These are phyloP conservation scores for Davidsoniella eucalypti DNA, from an alignment of 2,329 filamentous ascomycete genomes.

Conservation along the genomic window DNA sequence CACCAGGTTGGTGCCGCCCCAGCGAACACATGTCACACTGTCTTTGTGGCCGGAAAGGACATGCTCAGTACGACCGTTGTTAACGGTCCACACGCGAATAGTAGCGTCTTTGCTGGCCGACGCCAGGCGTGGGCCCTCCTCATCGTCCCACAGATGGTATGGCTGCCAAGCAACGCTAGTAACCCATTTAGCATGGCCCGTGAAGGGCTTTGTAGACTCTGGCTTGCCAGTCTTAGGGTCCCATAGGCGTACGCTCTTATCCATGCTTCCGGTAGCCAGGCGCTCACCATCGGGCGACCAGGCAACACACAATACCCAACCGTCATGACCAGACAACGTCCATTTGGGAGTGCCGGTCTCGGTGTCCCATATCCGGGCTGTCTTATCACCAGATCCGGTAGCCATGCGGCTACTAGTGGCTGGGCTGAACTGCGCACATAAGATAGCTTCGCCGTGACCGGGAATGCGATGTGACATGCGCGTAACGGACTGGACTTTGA, in stretches of 20 bases:
- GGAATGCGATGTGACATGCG: constrained; percentile 76
- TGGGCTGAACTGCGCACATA: constrained; percentile 75
- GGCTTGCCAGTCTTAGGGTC: constrained; percentile 65
- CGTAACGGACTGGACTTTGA: constrained; percentile 81
- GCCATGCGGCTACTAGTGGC: constrained; percentile 60
- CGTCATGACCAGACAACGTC: constrained; percentile 73
- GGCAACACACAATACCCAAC: constrained; percentile 75
- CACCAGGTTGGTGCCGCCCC: constrained; percentile 77
- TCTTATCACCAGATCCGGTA: constrained; percentile 81
- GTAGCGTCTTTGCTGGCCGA: constrained; percentile 84
- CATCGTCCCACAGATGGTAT: constrained; percentile 63
- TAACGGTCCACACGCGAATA: constrained; percentile 71
- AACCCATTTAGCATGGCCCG: constrained; percentile 80
- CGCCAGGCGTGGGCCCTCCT: constrained; percentile 56
- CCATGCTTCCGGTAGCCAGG: constrained; percentile 82
- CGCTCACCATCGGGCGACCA: constrained; percentile 73
- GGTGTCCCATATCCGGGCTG: constrained; percentile 84
- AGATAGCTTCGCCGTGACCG: constrained; percentile 81
- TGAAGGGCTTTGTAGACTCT: constrained; percentile 49
- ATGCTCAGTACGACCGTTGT: constrained; percentile 61
- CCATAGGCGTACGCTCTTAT: constrained; percentile 83
- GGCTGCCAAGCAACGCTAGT: constrained; percentile 85
- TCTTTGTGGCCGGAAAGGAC: constrained; percentile 79
- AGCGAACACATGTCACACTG: constrained; percentile 77
- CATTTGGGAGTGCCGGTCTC: constrained; percentile 80